Evolutionary conservation across 2,329 filamentous ascomycete genomes (phyloP).

Genomic region (Colletotrichum cordylinicola): DNA sequence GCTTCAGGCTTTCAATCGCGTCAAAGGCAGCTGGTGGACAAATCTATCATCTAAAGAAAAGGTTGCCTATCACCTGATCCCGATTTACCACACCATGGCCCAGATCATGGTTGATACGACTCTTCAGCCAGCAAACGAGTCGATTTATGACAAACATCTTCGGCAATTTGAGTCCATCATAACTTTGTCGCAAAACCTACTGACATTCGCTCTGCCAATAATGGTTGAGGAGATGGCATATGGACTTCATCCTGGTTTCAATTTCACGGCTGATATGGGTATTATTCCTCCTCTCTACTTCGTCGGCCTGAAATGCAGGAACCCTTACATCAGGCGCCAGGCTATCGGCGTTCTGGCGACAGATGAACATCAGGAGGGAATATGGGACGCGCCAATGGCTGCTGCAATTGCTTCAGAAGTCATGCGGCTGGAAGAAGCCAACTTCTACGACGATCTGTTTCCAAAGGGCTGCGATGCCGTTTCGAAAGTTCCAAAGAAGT

Average conservation of each 20-base stretch:
- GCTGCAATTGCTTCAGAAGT: conserved; percentile 39
- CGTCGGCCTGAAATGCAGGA: conserved; percentile 51
- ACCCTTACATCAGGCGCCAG: conserved; percentile 42
- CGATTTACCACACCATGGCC: conserved; percentile 46
- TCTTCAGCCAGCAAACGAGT: conserved; percentile 35
- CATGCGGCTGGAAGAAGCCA: conserved; percentile 42
- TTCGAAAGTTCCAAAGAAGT: neutral
- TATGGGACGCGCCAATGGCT: conserved; percentile 43
- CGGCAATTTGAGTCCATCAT: conserved; percentile 37
- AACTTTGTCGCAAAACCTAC: neutral
- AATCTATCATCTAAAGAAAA: conserved; percentile 21
- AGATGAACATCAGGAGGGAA: conserved; percentile 40
- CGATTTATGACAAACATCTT: conserved; percentile 40
- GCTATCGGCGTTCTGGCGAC: conserved; percentile 37
- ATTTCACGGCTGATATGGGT: conserved; percentile 45
- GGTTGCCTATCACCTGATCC: conserved; percentile 30
- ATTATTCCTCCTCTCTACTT: conserved; percentile 52
- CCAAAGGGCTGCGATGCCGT: neutral
- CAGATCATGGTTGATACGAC: conserved; percentile 45
- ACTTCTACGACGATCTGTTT: conserved; percentile 24
- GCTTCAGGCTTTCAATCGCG: conserved; percentile 29
- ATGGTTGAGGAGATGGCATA: conserved; percentile 7
- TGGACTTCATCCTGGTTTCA: neutral
- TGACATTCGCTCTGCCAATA: neutral
- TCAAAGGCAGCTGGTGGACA: conserved; percentile 14